Evolutionary conservation across 371 early-diverging fungal species (phyloP), one percentile per base, ranked within the genome.

Genomic region (Haplosporangium sp.): DNA sequence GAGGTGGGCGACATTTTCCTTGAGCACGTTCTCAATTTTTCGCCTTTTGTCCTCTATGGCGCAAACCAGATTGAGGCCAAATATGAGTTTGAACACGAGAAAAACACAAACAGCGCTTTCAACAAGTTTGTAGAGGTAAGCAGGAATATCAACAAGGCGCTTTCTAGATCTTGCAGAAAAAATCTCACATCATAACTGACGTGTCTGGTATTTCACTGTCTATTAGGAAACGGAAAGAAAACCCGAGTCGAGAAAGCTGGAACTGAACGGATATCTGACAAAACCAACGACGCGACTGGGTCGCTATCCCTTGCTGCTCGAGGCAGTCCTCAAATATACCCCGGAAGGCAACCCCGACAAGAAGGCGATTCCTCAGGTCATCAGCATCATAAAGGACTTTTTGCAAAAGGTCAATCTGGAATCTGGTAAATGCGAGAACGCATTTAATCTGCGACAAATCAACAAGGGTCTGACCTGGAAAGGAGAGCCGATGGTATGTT

Each of bases 221-320:
- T 1, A 58, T 9, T 74, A 93, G 85, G 88, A 86, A 61, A 87
- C 88, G 0, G 94, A 95, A 55, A 85, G 93, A 9, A 64, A 84
- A 20, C 94, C 95, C 14, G 91, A 93, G 72, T 90, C 92, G 48
- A 86, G 96, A 20, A 95, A 94, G 73, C 82, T 96, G 38, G 91
- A 91, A 58, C 75, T 94, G 43, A 90, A 93, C 67, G 91, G 91
- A 18, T 97, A 96, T 79, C 75, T 97, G 60, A 92, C 92, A 0
- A 83, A 92, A 36, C 98, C 98, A 3, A 94, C 95, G 0, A 93
- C 95, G 0, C 92, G 97, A 23, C 75, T 97, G 64, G 97, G 94
- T 8, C 87, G 97, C 57, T 98, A 97, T 67, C 94, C 94, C 5
- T 83, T 98, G 45, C 75, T 98, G 18, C 85, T 98, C 13, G 86